Evolutionary conservation across 164 flowering plant genomes (phyloP), one percentile per base, ranked within the genome.

Genomic region (Magnolia changhungtana): DNA sequence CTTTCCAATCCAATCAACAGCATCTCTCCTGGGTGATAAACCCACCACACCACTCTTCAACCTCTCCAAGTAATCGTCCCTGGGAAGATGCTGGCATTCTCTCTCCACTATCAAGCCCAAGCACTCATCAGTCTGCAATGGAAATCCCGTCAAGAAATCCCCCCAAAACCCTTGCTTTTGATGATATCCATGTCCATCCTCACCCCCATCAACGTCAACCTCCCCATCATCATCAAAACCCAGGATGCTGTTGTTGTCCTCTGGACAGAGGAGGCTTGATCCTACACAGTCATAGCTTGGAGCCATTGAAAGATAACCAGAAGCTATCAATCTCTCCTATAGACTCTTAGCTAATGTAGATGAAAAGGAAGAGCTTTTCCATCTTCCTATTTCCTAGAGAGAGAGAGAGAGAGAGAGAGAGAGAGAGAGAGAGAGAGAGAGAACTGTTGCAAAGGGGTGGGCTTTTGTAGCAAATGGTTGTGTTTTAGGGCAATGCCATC

Each of bases 1-100:
- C 98, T 95, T 93, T 64, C 72, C 67, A 82, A 95, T 95, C 98
- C 98, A 95, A 82, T 88, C 92, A 76, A 90, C 78, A 74, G 91
- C 91, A 74, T 85, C 88, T 55, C 78, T 84, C 79, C 98, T 88
- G 74, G 85, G 81, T 59, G 78, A 78, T 77, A 88, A 71, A 74
- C 93, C 97, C 85, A 93, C 85, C 58, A 80, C 91, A 69, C 94
- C 91, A 81, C 61, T 84, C 72, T 81, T 77, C 82, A 93, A 78
- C 72, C 91, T 91, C 71, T 63, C 76, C 75, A 88, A 74, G 72
- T 93, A 93, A 85, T 88, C 97, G 65, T 67, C 78, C 37, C 68
- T 76, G 10, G 90, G 90, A 84, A 88, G 74, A 78, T 87, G 85
- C 24, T 86, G 85, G n/a, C 55, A 67, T 77, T 95, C 98, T 27